phyloP scores from a whole-genome alignment of 2,329 filamentous ascomycete species.

The Orbilia ellipsospora region DNA sequence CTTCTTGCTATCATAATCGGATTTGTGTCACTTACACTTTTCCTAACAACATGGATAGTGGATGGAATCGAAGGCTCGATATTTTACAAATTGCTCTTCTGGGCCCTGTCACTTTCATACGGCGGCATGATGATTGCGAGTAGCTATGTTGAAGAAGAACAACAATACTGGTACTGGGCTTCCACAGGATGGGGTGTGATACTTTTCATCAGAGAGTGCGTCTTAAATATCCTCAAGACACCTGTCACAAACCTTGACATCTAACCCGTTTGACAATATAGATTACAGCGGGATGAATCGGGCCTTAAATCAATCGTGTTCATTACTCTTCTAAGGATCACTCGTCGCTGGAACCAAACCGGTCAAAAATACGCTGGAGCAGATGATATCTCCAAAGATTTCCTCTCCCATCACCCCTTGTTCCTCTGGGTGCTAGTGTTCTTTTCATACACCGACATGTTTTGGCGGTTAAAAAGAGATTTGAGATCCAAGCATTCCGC shows the following conservation, averaged over 20 bases:
- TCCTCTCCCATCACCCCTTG: conserved; percentile 72
- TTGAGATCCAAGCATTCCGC: conserved; percentile 63
- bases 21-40: conserved; percentile 59
- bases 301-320: conserved; percentile 64
- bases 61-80: conserved; percentile 23
- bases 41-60: conserved; percentile 32
- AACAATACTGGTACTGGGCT: conserved; percentile 98
- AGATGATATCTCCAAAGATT: conserved; percentile 81
- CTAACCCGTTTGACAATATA: conserved; percentile 20
- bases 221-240: background rate
- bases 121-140: conserved; percentile 95
- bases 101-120: conserved; percentile 69
- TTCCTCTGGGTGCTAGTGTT: conserved; percentile 80
- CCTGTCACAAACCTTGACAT: conserved; percentile 56
- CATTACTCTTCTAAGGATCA: conserved; percentile 73
- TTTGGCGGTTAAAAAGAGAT: conserved; percentile 65
- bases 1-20: conserved; percentile 64
- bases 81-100: conserved; percentile 50
- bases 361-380: conserved; percentile 95
- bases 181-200: conserved; percentile 75
- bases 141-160: conserved; percentile 97
- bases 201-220: conserved; percentile 66
- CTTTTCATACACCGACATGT: conserved; percentile 74
- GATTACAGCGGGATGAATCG: conserved; percentile 47
- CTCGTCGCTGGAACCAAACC: conserved; percentile 92